Percentiles rank a stretch among this genome's conserved stretches.
Conservation (phyloP, 2,329 filamentous ascomycete species). For the Colletotrichum paranaense region DNA sequence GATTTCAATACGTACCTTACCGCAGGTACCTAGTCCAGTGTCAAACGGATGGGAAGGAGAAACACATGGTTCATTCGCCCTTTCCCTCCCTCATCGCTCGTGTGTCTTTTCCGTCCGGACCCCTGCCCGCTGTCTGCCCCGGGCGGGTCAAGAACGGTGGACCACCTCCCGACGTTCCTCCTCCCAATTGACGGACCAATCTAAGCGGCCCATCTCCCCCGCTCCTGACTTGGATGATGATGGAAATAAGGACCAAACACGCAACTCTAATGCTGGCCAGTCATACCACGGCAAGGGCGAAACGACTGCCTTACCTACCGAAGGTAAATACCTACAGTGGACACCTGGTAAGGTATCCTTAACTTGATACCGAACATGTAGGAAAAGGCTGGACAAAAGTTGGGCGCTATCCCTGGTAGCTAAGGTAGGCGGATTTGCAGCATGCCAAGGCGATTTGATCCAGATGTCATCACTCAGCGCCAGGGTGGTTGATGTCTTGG, state of each 20-base stretch:
- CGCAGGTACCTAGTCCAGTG: not conserved
- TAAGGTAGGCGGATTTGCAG: not conserved
- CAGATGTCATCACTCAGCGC: not conserved
- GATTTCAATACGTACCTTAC: not conserved
- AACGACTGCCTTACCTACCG: not conserved
- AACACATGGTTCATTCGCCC: not conserved
- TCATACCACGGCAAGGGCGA: not conserved
- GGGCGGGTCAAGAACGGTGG: not conserved
- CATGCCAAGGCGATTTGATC: not conserved
- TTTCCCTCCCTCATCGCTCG: not conserved
- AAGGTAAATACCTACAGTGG: not conserved
- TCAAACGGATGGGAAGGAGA: not conserved
- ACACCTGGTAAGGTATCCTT: not conserved
- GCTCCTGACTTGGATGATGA: not conserved
- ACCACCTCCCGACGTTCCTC: not conserved
- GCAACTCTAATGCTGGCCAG: not conserved
- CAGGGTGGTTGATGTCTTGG: not conserved
- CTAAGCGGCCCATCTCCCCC: conserved; percentile 4
- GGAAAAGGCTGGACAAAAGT: not conserved
- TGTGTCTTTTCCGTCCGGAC: not conserved
- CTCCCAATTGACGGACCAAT: conserved; percentile 6
- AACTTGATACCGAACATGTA: not conserved
- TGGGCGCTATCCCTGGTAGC: not conserved
- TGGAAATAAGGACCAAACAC: conserved; percentile 10
- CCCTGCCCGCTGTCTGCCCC: not conserved